A percentile compares a stretch with the other conserved stretches of the same genome.
These are phyloP conservation scores for Ceratocystis eucalypticola DNA, from an alignment of 2,329 filamentous ascomycete species.

Conservation along the genomic window DNA sequence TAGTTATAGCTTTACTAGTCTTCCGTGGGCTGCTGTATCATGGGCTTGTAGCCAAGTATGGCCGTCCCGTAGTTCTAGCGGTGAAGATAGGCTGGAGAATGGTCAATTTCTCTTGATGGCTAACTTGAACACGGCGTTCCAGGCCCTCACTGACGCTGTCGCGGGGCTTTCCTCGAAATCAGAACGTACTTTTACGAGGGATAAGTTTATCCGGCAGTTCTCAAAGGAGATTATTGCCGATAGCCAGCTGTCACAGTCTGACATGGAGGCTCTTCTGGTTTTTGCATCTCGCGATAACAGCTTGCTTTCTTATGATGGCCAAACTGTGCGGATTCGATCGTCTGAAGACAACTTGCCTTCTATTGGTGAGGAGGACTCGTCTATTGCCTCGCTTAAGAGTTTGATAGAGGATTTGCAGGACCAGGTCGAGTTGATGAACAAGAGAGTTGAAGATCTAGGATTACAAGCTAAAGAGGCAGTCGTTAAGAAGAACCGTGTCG, in stretches of 20 bases:
- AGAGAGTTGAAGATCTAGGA: constrained; percentile 52
- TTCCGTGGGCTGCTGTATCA: constrained; percentile 55
- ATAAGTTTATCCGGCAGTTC: constrained; percentile 49
- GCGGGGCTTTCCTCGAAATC: constrained; percentile 37
- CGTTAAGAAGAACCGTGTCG: constrained; percentile 54
- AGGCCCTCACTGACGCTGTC: constrained; percentile 37
- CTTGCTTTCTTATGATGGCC: constrained; percentile 44
- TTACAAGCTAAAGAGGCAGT: constrained; percentile 57
- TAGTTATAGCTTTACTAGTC: constrained; percentile 48
- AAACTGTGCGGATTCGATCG: constrained; percentile 61
- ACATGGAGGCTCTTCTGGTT: constrained; percentile 55
- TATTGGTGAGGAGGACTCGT: constrained; percentile 65
- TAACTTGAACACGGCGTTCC: constrained; percentile 47
- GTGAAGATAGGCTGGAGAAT: constrained; percentile 42
- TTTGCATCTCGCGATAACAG: constrained; percentile 57
- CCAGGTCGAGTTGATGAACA: constrained; percentile 53
- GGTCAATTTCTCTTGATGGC: constrained; percentile 53
- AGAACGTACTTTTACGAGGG: constrained; percentile 53
- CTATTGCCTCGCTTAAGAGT: constrained; percentile 72
- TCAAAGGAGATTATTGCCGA: constrained; percentile 37
- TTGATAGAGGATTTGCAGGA: constrained; percentile 61
- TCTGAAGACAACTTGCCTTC: constrained; percentile 23
- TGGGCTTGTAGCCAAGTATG: constrained; percentile 66
- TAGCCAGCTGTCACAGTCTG: constrained; percentile 42
- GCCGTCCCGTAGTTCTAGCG: constrained; percentile 36